A percentile compares a stretch with the other conserved stretches of the same genome.
Conservation (phyloP, 805 yeast species). For the Ogataea thermomethanolica region DNA sequence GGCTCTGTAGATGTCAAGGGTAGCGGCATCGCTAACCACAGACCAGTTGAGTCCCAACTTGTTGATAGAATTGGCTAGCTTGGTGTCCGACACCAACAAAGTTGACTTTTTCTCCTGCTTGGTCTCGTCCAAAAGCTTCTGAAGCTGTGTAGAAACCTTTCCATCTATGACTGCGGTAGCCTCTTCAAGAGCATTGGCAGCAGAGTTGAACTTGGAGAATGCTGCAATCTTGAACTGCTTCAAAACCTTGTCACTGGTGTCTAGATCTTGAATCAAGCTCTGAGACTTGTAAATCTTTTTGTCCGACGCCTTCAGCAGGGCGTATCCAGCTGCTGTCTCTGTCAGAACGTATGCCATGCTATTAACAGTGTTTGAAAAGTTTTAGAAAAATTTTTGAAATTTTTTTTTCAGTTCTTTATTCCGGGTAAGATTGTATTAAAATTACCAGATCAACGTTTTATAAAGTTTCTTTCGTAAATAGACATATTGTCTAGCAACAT, state of each 20-base stretch:
- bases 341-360: constrained; percentile 85
- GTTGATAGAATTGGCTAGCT: constrained; percentile 94
- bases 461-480: constrained; percentile 3
- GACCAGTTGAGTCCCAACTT: constrained; percentile 84
- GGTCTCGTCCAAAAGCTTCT: constrained; percentile 69
- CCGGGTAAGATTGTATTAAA: constrained; percentile 6
- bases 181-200: constrained; percentile 95
- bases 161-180: constrained; percentile 91
- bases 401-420: constrained; percentile 8
- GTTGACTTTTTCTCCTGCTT: constrained; percentile 81
- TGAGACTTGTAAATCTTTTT: constrained; percentile 91
- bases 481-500: constrained; percentile 6
- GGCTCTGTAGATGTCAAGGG: constrained; percentile 92
- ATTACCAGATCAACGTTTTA: not conserved
- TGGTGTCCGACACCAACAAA: constrained; percentile 90
- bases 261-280: constrained; percentile 68
- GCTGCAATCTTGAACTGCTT: constrained; percentile 92
- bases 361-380: constrained; percentile 8
- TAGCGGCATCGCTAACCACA: constrained; percentile 92
- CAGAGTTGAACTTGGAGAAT: constrained; percentile 89
- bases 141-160: constrained; percentile 81
- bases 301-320: constrained; percentile 94
- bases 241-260: constrained; percentile 79
- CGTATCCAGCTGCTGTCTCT: constrained; percentile 99
- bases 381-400: constrained; percentile 14